A percentile compares a stretch with the other conserved stretches of the same genome.
Conservation (phyloP, 352 stramenopile genomes). For the Globisporangium canariense region DNA sequence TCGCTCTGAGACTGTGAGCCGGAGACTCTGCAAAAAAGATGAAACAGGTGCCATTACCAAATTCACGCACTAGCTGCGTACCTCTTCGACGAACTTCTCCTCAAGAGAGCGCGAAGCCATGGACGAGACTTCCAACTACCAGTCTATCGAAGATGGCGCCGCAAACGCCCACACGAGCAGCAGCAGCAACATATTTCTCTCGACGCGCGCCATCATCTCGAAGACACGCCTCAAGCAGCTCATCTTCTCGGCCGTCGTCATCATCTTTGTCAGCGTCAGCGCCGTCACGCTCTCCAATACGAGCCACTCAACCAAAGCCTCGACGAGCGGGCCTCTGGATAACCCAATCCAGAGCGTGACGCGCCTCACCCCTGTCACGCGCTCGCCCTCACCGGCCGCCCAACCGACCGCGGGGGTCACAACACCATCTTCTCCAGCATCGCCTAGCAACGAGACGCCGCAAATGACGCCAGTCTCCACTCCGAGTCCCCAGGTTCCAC, state of each 20-base stretch:
- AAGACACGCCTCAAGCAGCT: conserved; percentile 14
- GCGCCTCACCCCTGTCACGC: neutral
- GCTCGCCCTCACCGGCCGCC: conserved; percentile 1
- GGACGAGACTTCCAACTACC: conserved; percentile 15
- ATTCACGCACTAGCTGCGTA: conserved; percentile 18
- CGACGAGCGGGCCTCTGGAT: neutral
- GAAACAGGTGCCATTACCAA: conserved; percentile 7
- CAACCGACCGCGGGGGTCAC: neutral
- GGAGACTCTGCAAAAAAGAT: neutral
- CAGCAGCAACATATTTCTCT: neutral
- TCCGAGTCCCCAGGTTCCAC: neutral
- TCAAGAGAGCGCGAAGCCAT: conserved; percentile 3
- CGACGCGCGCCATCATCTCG: conserved; percentile 11
- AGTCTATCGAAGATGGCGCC: conserved; percentile 9
- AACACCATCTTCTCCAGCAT: neutral
- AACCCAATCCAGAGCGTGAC: conserved; percentile 9
- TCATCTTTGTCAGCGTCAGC: conserved; percentile 16
- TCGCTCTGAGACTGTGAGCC: neutral
- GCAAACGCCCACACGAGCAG: neutral
- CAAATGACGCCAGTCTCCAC: conserved; percentile 4
- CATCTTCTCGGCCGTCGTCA: conserved; percentile 14
- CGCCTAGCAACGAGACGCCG: neutral
- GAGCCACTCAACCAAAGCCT: neutral
- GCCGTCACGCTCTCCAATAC: conserved; percentile 12
- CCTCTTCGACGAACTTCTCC: neutral